A percentile compares a stretch with the other conserved stretches of the same genome.
phyloP scores from a whole-genome alignment of 495 filamentous ascomycete species.

The Daldinia bambusicola region DNA sequence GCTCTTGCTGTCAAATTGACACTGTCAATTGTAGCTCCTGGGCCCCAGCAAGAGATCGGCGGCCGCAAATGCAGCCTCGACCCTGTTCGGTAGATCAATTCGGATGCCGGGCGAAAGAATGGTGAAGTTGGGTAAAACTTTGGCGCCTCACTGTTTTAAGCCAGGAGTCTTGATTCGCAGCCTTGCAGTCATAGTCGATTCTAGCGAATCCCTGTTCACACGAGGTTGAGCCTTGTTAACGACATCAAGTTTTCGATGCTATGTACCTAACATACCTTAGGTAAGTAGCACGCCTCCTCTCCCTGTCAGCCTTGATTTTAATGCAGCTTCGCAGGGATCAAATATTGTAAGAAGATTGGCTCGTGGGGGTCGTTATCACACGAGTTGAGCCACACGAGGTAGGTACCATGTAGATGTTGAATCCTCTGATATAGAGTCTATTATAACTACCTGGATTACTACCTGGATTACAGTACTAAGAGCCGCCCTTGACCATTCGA shows the following conservation, averaged over 20 bases:
- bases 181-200: constrained; percentile 27
- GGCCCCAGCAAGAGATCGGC: constrained; percentile 26
- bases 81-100: constrained; percentile 37
- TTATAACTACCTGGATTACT: too few species aligned
- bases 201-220: background rate
- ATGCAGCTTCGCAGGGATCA: constrained; percentile 6
- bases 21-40: background rate
- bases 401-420: background rate
- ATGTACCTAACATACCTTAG: too few species aligned
- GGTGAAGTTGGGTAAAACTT: constrained; percentile 11
- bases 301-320: constrained; percentile 6
- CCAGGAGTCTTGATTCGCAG: constrained; percentile 16
- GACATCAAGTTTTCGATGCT: background rate
- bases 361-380: constrained; percentile 25
- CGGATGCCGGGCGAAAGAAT: constrained; percentile 25
- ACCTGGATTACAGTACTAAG: constrained; percentile 29
- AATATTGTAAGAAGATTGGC: constrained; percentile 7
- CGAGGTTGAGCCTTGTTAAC: background rate
- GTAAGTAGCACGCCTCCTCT: background rate
- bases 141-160: constrained; percentile 21
- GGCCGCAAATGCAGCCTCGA: constrained; percentile 25
- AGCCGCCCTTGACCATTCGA: constrained; percentile 1
- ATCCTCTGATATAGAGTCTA: too few species aligned
- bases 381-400: constrained; percentile 17
- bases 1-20: background rate